Evolutionary conservation across 352 stramenopile species (phyloP).

Genomic region (Pythium monospermum): DNA sequence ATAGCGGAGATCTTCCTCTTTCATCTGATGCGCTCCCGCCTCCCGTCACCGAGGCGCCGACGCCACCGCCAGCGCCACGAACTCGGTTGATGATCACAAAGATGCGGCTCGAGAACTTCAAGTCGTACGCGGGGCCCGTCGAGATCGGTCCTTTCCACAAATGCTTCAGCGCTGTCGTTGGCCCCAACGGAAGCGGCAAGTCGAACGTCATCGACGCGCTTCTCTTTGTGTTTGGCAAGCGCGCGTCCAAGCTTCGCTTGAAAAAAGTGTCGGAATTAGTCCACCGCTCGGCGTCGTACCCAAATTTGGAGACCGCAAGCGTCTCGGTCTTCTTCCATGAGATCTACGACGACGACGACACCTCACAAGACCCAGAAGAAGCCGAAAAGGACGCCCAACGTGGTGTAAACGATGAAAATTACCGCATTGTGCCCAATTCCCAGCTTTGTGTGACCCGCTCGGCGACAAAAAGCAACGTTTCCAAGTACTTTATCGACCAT

Average conservation of each 20-base stretch:
- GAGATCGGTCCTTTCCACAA: slow-evolving; percentile 99
- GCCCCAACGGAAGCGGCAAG: slow-evolving; percentile 99
- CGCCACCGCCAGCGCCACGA: slow-evolving; percentile 21
- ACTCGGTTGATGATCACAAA: slow-evolving; percentile 96
- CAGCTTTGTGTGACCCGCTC: slow-evolving; percentile 91
- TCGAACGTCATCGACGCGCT: slow-evolving; percentile 99
- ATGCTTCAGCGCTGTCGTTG: slow-evolving; percentile 97
- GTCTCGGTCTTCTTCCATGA: slow-evolving; percentile 98
- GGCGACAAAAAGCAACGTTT: slow-evolving; percentile 93
- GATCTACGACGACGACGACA: slow-evolving; percentile 87
- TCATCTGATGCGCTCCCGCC: neutral
- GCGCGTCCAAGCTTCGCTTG: slow-evolving; percentile 95
- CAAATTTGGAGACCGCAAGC: slow-evolving; percentile 89
- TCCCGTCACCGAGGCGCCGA: neutral
- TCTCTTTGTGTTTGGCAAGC: slow-evolving; percentile 99
- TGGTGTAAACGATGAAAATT: too few relatives aligned
- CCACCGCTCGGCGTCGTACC: slow-evolving; percentile 92
- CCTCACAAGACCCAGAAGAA: slow-evolving; percentile 1
- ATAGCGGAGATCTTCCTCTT: slow-evolving; percentile 1
- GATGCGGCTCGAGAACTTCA: slow-evolving; percentile 99
- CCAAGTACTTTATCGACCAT: slow-evolving; percentile 97
- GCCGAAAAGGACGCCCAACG: slow-evolving; percentile 14
- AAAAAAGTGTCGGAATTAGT: slow-evolving; percentile 98
- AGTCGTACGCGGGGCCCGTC: slow-evolving; percentile 96
- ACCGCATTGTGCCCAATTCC: slow-evolving; percentile 89